Conservation (phyloP, 2,329 filamentous ascomycete species). For the Didymella keratinophila region DNA sequence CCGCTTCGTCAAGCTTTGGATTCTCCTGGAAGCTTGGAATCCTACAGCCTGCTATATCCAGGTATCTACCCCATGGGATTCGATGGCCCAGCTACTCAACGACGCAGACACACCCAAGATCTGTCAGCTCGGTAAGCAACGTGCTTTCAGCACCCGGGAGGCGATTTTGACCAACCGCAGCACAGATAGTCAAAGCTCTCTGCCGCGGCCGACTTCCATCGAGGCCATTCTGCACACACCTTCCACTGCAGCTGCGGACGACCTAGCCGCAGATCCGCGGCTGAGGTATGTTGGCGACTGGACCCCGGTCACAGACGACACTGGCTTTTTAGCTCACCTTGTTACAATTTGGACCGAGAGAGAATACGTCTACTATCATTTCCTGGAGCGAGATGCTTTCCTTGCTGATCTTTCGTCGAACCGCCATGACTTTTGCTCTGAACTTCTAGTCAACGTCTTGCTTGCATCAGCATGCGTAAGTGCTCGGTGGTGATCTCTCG, state of each 20-base stretch:
- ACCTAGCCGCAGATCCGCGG: constrained; percentile 28
- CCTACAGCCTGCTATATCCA: constrained; percentile 27
- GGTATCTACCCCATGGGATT: constrained; percentile 27
- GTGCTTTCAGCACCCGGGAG: constrained; percentile 8
- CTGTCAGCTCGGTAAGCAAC: constrained; percentile 38
- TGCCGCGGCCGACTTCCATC: constrained; percentile 31
- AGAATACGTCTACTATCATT: constrained; percentile 42
- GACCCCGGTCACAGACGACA: constrained; percentile 35
- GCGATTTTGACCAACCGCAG: constrained; percentile 42
- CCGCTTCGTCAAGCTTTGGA: constrained; percentile 41
- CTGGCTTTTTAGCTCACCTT: constrained; percentile 31
- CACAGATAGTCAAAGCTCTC: constrained; percentile 34
- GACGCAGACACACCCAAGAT: constrained; percentile 37
- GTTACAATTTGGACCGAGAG: constrained; percentile 38
- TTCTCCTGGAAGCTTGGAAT: constrained; percentile 23
- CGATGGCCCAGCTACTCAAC: constrained; percentile 35
- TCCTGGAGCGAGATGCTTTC: constrained; percentile 42
- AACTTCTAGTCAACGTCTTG: constrained; percentile 41
- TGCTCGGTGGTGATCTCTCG: not conserved
- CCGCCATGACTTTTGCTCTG: constrained; percentile 39
- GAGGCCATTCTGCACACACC: constrained; percentile 31
- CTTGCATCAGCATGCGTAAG: constrained; percentile 44
- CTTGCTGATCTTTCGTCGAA: constrained; percentile 40
- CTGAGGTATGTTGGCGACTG: constrained; percentile 31
- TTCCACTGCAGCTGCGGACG: constrained; percentile 13